A percentile compares a stretch with the other conserved stretches of the same genome.
Evolutionary conservation across 31 red algal genomes (phyloP).

Genomic region (Porphyra umbilicalis): DNA sequence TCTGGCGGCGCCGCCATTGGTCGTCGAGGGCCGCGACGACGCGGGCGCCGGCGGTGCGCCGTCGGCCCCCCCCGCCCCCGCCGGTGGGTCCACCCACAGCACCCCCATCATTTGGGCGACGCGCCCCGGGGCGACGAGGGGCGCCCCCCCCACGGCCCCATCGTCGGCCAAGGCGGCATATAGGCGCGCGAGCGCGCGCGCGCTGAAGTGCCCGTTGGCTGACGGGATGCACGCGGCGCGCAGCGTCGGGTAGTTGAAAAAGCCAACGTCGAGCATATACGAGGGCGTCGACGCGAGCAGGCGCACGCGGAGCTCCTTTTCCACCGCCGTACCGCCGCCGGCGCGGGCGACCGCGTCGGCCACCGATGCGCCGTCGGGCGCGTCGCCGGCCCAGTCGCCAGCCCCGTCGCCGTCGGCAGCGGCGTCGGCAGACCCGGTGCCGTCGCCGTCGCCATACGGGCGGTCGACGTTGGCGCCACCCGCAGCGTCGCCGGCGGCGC

Average conservation of each 20-base stretch:
- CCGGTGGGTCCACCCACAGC: slow-evolving; percentile 4
- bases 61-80: neutral
- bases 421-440: neutral
- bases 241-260: slow-evolving; percentile 57
- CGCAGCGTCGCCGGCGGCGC: neutral
- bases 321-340: neutral
- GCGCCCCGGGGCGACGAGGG: slow-evolving; percentile 8
- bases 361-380: neutral
- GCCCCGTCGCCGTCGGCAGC: neutral
- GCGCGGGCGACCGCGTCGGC: neutral
- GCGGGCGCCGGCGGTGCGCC: neutral
- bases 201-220: slow-evolving; percentile 76
- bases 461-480: neutral
- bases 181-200: slow-evolving; percentile 53
- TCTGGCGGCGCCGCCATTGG: too few species aligned
- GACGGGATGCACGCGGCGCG: slow-evolving; percentile 46
- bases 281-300: slow-evolving; percentile 1
- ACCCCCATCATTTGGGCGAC: slow-evolving; percentile 21
- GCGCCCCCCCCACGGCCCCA: slow-evolving; percentile 14
- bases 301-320: neutral
- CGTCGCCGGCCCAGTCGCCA: neutral
- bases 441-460: neutral
- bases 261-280: slow-evolving; percentile 43
- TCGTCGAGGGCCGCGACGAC: too few species aligned
- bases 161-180: slow-evolving; percentile 33